Evolutionary conservation across 2,329 filamentous ascomycete genomes (phyloP).

Genomic region (Aspergillus sergii): DNA sequence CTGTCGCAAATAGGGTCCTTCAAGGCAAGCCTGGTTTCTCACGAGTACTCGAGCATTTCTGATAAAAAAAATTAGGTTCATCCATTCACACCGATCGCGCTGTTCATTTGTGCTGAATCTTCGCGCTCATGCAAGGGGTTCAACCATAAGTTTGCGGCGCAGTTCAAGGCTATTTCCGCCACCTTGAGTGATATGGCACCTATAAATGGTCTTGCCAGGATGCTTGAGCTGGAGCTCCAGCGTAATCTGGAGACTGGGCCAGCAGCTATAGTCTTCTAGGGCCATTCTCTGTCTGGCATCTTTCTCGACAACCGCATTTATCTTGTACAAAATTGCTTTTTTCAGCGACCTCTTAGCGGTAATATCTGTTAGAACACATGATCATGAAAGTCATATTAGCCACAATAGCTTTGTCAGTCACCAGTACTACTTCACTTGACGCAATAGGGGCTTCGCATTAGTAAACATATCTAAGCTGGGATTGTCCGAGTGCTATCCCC

Average conservation of each 20-base stretch:
- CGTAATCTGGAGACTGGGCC: neutral
- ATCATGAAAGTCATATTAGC: no score
- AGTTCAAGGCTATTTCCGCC: neutral
- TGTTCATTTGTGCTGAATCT: neutral
- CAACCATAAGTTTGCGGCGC: neutral
- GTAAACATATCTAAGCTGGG: no score
- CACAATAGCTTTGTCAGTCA: no score
- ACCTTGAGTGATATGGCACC: neutral
- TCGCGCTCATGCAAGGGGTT: neutral
- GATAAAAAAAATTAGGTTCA: neutral
- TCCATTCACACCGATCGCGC: neutral
- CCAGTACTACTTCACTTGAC: no score
- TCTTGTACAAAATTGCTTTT: no score
- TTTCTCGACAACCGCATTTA: no score
- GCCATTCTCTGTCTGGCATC: no score
- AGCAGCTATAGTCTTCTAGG: neutral
- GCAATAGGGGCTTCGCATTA: no score
- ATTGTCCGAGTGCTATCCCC: neutral
- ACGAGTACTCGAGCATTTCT: neutral
- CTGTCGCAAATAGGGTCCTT: neutral
- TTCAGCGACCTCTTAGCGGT: no score
- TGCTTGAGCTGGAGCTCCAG: neutral
- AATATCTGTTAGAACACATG: no score
- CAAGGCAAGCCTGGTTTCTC: neutral
- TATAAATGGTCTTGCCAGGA: neutral